Evolutionary conservation across 495 filamentous ascomycete species (phyloP).

Genomic region (Trichoderma virens): DNA sequence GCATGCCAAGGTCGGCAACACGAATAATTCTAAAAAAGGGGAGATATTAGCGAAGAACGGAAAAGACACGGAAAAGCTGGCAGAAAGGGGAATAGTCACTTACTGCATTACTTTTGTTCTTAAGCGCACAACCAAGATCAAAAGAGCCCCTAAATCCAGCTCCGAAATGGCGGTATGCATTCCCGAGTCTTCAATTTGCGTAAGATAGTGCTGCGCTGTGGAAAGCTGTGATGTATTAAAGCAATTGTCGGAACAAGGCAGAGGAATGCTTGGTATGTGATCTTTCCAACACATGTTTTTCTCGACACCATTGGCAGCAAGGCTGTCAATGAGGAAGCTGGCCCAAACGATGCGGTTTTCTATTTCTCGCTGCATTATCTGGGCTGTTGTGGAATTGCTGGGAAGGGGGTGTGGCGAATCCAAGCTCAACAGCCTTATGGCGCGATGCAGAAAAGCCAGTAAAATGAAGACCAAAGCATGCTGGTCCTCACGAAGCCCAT

Average conservation of each 20-base stretch:
- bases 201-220: neutral
- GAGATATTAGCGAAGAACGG: neutral
- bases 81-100: neutral
- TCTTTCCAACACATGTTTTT: slow-evolving; percentile 8
- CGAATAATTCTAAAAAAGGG: neutral
- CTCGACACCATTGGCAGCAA: slow-evolving; percentile 7
- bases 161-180: neutral
- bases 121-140: neutral
- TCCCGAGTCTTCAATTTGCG: neutral
- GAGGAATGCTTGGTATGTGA: neutral
- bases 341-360: slow-evolving; percentile 9
- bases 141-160: neutral
- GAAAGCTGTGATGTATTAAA: neutral
- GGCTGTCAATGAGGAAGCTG: slow-evolving; percentile 4
- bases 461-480: slow-evolving; percentile 3
- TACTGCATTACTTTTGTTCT: neutral
- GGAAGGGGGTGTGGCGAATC: neutral
- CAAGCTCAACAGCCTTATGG: neutral
- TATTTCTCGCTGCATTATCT: neutral
- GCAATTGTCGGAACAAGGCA: neutral
- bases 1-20: neutral
- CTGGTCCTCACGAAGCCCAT: slow-evolving; percentile 1
- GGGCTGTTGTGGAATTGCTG: neutral
- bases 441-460: slow-evolving; percentile 5
- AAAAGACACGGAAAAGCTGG: neutral